Percentiles rank a stretch among this genome's conserved stretches.
Conservation (phyloP, 768 basidiomycete species). For the Daedaleopsis sinensis region DNA sequence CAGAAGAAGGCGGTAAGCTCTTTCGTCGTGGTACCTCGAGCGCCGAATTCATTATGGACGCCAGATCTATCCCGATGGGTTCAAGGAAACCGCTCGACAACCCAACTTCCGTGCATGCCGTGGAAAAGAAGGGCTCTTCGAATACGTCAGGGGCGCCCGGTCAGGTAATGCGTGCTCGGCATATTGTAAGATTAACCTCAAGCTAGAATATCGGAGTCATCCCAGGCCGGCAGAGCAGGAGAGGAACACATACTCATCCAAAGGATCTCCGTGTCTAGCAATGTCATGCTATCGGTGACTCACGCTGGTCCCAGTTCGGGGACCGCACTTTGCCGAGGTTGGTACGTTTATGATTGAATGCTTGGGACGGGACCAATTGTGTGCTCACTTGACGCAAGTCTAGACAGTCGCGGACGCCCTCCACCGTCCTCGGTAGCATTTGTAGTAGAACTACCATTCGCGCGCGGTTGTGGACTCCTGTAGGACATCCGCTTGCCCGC, state of each 20-base stretch:
- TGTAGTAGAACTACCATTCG: slow-evolving; percentile 11
- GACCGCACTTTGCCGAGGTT: not conserved
- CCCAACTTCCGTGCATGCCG: slow-evolving; percentile 12
- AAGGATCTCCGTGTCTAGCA: too few species aligned
- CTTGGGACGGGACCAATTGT: not conserved
- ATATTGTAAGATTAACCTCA: not conserved
- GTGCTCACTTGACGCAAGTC: not conserved
- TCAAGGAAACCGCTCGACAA: slow-evolving; percentile 2
- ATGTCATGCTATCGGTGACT: not conserved
- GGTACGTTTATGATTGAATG: not conserved
- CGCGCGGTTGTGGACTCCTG: slow-evolving; percentile 1
- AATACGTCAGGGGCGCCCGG: not conserved
- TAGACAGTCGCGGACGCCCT: not conserved
- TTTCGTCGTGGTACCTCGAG: not conserved
- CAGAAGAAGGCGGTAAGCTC: slow-evolving; percentile 1
- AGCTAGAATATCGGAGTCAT: not conserved
- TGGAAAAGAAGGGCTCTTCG: slow-evolving; percentile 12
- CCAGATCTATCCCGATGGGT: slow-evolving; percentile 16
- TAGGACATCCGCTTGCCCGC: slow-evolving; percentile 1
- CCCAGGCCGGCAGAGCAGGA: not conserved
- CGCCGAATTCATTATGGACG: slow-evolving; percentile 13
- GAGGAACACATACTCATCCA: not conserved
- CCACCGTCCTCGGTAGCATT: slow-evolving; percentile 6
- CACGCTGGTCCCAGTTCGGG: not conserved
- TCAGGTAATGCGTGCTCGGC: not conserved